Conservation (phyloP, 1,139 yeast genomes). For the Pichia sp. region DNA sequence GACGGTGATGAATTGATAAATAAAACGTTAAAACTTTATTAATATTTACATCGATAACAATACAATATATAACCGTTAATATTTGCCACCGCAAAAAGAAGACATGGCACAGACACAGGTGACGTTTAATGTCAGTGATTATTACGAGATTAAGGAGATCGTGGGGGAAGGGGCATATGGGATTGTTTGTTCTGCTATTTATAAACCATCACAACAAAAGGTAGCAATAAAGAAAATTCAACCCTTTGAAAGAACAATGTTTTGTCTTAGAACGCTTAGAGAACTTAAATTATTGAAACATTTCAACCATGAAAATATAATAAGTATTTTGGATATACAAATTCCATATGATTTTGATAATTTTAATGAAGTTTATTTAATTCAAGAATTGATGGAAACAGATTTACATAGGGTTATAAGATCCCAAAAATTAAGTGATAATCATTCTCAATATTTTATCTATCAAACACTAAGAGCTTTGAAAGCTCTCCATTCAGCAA, state of each 20-base stretch:
- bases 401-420: slow-evolving; percentile 56
- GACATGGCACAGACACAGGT: slow-evolving; percentile 22
- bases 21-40: neutral
- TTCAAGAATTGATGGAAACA: slow-evolving; percentile 68
- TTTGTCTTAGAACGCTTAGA: slow-evolving; percentile 82
- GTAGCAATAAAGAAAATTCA: slow-evolving; percentile 95
- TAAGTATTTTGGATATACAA: slow-evolving; percentile 84
- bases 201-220: slow-evolving; percentile 78
- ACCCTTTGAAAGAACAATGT: slow-evolving; percentile 89
- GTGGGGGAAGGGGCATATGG: slow-evolving; percentile 99
- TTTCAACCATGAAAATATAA: slow-evolving; percentile 87
- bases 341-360: slow-evolving; percentile 70
- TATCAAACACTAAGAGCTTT: slow-evolving; percentile 61
- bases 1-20: neutral
- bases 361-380: slow-evolving; percentile 62
- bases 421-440: slow-evolving; percentile 49
- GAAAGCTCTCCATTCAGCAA: slow-evolving; percentile 58
- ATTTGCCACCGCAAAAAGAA: neutral
- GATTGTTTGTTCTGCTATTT: slow-evolving; percentile 86
- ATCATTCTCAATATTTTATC: slow-evolving; percentile 61
- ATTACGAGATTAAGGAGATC: slow-evolving; percentile 75
- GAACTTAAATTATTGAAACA: slow-evolving; percentile 84
- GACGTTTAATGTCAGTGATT: slow-evolving; percentile 79
- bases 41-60: neutral
- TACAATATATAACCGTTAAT: neutral